phyloP scores from a whole-genome alignment of 768 basidiomycete genomes.

The Lactarius hatsudake region DNA sequence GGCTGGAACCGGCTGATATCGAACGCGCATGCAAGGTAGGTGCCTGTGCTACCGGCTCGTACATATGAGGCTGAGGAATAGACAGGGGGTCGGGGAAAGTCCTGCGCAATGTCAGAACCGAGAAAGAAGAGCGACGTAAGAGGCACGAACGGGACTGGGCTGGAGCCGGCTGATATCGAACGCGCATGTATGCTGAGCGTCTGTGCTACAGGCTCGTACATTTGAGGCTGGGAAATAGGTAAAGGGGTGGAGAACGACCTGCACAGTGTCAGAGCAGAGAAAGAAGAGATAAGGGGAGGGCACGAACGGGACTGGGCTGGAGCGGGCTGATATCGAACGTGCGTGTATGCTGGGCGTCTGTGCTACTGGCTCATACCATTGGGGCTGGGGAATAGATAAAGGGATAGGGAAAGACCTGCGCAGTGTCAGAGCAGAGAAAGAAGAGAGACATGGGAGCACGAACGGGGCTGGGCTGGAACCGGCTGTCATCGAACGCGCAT shows the following conservation, averaged over 20 bases:
- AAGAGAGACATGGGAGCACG: neutral
- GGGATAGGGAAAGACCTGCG: constrained; percentile 3
- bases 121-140: neutral
- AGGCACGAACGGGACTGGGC: constrained; percentile 11
- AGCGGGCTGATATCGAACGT: neutral
- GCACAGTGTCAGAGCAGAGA: neutral
- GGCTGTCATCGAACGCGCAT: neutral
- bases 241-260: constrained; percentile 3
- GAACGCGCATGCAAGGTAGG: neutral
- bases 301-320: constrained; percentile 11
- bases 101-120: constrained; percentile 7
- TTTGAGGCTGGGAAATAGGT: neutral
- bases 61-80: too few relatives aligned
- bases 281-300: too few relatives aligned
- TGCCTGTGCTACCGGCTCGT: neutral
- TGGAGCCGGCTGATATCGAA: neutral
- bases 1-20: neutral
- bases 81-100: neutral
- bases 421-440: neutral
- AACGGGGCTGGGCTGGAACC: constrained; percentile 7
- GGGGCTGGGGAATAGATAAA: too few relatives aligned
- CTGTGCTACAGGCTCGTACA: neutral
- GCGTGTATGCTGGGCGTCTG: neutral
- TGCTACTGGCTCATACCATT: neutral
- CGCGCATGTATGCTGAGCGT: neutral